Evolutionary conservation across 306 rosid species (phyloP), one percentile per base, ranked within the genome.

Genomic region (Styphnolobium japonicum): DNA sequence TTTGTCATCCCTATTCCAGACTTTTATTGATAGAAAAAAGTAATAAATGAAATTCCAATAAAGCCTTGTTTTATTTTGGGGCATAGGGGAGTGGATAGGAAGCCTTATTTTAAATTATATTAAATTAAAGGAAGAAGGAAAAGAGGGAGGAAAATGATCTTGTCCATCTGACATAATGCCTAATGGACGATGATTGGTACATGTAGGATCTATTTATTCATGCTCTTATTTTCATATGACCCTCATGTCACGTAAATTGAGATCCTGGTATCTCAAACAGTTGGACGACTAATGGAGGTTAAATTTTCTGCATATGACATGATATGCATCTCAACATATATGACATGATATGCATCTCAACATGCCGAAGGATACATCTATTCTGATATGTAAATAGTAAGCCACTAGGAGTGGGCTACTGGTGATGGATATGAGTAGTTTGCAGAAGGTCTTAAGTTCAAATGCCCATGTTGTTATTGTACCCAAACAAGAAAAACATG

Each of bases 181-280:
- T 66, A 9, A 42, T 67, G 64, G 66, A 57, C 4, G 43, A 73
- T 66, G 48, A 45, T 55, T 75, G 77, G 57, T 61, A 60, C 73
- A 69, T 40, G 56, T 21, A 69, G 67, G 67, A 69, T 76, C 60
- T 60, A 29, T 60, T 69, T 62, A 23, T 31, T 62, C 43, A 36
- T 40, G 67, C 43, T 60, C 68, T 48, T 49, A 61, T 58, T 58
- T 48, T 79, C 22, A 25, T 46, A 58, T n/a, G 49, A 68, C 29
- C 62, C 22, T 56, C n/a, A 6, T 55, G 43, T 67, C 39, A n/a
- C 68, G 7, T 53, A 67, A 55, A 77, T 9, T 52, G 46, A 39
- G 75, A 68, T 56, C 40, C 16, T 69, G 51, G 16, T 33, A 19
- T 69, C 71, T 43, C 42, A 79, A 57, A 31, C 29, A 19, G 62